Evolutionary conservation across 1,139 yeast genomes (phyloP), one percentile per base, ranked within the genome.

Genomic region (Debaryomyces singareniensis): DNA sequence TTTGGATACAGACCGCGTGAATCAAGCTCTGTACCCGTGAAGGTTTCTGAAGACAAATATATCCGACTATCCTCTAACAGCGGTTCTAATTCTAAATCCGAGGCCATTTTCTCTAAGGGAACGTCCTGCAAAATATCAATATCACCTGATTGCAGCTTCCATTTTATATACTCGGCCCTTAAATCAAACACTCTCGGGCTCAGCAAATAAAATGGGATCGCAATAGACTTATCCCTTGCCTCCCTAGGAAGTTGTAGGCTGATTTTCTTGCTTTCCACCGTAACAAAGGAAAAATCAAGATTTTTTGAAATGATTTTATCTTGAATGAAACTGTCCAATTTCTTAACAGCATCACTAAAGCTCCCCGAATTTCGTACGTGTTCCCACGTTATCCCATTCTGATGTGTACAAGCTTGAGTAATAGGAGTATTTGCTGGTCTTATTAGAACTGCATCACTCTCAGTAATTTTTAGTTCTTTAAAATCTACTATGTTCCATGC

Each of bases 241-340:
- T 85, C 95, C 29, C 94, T 68, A 4, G 84, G 79, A 16, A 89
- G 55, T 44, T 82, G 85, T 20, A 86, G 89, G 38, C 89, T 68
- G 29, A 89, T 57, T 42, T 78, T 80, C 74, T 80, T 72, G 6
- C 78, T 66, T 45, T 78, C 77, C 40, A 75, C 63, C 1, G 87
- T 69, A 26, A 86, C 80, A 45, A 87, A 73, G 2, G 78, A 63
- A 49, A 85, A 81, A 23, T 76, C 79, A 30, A 58, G 54, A 5
- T 68, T 64, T 26, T 64, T 57, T 16, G 61, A 46, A 9, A 68
- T 47, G 26, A 75, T 45, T 30, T 61, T 46, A 24, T 64, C 63
- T 35, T 70, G 70, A 27, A 79, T 55, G 36, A 58, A 67, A 16
- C 43, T 44, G 44, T 80, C 84, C 33, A 85, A 61, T 33, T 54